These are phyloP conservation scores for Santalum album DNA, from an alignment of 164 flowering plant genomes.

Conservation along the genomic window DNA sequence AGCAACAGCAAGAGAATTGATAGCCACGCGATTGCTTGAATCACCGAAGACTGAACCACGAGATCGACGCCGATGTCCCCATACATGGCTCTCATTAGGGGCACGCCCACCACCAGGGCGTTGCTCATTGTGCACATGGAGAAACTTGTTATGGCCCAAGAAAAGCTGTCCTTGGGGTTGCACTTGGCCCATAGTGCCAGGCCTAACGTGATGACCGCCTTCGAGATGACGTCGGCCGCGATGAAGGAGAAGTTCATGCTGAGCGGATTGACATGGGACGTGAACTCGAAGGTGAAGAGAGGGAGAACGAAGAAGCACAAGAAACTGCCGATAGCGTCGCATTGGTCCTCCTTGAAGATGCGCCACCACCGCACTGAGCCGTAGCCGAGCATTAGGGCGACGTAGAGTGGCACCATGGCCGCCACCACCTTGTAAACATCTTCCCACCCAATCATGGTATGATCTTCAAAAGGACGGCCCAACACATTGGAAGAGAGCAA, in stretches of 20 bases:
- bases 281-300: neutral
- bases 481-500: too few relatives aligned
- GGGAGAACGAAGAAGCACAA: neutral
- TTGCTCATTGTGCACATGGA: neutral
- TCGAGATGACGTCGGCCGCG: neutral
- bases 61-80: neutral
- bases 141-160: neutral
- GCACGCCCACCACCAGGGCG: neutral
- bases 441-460: neutral
- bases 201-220: neutral
- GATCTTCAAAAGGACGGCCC: neutral
- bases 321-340: neutral
- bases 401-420: neutral
- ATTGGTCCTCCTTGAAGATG: neutral
- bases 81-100: neutral
- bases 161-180: neutral
- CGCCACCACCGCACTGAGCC: neutral
- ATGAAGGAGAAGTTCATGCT: neutral
- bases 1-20: neutral
- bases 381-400: neutral
- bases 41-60: neutral
- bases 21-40: neutral
- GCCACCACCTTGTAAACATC: neutral
- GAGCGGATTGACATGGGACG: neutral
- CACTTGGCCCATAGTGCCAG: neutral